Percentiles rank a stretch among this genome's conserved stretches.
Conservation (phyloP, 129 eudicot genomes). For the Arctium minus region DNA sequence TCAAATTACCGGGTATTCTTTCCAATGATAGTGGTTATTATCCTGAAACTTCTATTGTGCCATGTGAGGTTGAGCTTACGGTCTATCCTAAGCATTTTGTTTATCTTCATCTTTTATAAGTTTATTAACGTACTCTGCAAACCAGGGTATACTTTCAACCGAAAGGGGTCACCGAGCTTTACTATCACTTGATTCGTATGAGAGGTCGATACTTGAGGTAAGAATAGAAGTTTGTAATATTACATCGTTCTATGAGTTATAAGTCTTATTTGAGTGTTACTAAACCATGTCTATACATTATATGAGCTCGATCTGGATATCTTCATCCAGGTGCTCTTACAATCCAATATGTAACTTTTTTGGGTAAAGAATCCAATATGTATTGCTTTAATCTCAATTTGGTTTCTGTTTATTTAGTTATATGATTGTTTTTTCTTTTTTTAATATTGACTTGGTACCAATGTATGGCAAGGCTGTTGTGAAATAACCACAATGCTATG, state of each 20-base stretch:
- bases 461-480: too few relatives aligned
- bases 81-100: not conserved
- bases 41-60: not conserved
- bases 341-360: not conserved
- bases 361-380: too few relatives aligned
- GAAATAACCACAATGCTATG: too few relatives aligned
- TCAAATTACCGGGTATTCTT: not conserved
- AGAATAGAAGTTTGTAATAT: not conserved
- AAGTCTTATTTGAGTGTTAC: not conserved
- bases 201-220: conserved; percentile 91
- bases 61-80: not conserved
- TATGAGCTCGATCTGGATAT: not conserved
- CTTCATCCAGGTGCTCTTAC: not conserved
- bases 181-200: conserved; percentile 65
- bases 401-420: not conserved
- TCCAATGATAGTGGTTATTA: not conserved
- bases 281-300: conserved; percentile 2
- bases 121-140: conserved; percentile 12
- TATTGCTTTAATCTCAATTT: not conserved
- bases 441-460: too few relatives aligned
- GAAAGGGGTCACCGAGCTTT: conserved; percentile 85
- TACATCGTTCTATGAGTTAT: conserved; percentile 14
- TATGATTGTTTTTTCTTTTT: not conserved
- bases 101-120: not conserved
- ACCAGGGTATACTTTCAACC: conserved; percentile 95